Conservation (phyloP, 2,329 filamentous ascomycete species). For the Fusarium incarnatum region DNA sequence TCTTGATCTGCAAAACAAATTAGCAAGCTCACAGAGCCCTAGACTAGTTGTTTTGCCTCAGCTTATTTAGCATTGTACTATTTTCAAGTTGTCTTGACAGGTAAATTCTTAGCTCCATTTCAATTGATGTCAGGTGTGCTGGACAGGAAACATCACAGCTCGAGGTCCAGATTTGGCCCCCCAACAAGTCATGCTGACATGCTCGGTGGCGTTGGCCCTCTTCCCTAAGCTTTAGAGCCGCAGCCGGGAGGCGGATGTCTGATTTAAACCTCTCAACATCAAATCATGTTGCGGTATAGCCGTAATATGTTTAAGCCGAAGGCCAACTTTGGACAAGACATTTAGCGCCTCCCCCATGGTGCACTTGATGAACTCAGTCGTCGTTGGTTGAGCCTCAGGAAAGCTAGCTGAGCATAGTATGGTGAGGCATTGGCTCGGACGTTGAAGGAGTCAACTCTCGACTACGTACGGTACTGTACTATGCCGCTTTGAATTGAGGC, state of each 20-base stretch:
- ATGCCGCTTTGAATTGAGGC: constrained; percentile 17
- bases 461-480: background rate
- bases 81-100: background rate
- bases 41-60: background rate
- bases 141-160: constrained; percentile 13
- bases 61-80: background rate
- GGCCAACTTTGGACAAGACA: constrained; percentile 20
- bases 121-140: constrained; percentile 26
- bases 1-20: background rate
- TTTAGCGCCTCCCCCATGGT: background rate
- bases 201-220: constrained; percentile 37
- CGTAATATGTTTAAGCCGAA: constrained; percentile 17
- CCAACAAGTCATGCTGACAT: constrained; percentile 35
- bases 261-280: constrained; percentile 12
- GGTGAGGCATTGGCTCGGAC: background rate
- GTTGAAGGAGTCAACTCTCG: background rate
- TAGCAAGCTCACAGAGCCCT: constrained; percentile 4
- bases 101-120: constrained; percentile 3
- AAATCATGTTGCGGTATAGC: constrained; percentile 15
- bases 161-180: constrained; percentile 9
- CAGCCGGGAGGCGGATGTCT: constrained; percentile 30
- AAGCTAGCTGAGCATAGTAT: constrained; percentile 20
- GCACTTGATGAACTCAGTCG: background rate
- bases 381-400: constrained; percentile 22
- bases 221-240: constrained; percentile 28